phyloP scores from a whole-genome alignment of 2,329 filamentous ascomycete species.

The Fusarium chuoi region DNA sequence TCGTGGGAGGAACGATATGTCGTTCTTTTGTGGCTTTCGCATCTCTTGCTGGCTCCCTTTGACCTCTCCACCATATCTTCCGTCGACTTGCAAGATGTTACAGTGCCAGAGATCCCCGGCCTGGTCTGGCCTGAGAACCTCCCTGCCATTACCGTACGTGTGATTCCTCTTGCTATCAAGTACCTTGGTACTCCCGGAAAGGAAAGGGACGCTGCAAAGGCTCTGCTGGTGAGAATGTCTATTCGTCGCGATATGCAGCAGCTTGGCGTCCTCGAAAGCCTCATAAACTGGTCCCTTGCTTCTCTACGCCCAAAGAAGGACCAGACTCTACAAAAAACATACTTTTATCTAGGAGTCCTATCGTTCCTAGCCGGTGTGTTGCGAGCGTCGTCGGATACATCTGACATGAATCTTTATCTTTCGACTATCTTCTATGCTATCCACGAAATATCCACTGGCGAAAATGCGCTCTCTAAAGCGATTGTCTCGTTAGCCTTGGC shows the following conservation, averaged over 20 bases:
- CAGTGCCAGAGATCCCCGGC: conserved; percentile 55
- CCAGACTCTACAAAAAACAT: conserved; percentile 63
- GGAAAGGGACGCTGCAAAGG: conserved; percentile 88
- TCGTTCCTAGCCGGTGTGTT: conserved; percentile 82
- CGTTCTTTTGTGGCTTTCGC: conserved; percentile 86
- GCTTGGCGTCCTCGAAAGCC: conserved; percentile 72
- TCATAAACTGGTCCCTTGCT: conserved; percentile 77
- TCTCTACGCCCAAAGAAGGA: conserved; percentile 61
- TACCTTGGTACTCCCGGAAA: conserved; percentile 83
- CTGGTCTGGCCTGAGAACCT: conserved; percentile 68
- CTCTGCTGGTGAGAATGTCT: conserved; percentile 82
- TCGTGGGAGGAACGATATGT: conserved; percentile 92
- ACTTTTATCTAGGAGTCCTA: conserved; percentile 81
- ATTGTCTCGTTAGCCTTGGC: conserved; percentile 80
- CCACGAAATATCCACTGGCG: conserved; percentile 65
- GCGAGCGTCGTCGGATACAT: conserved; percentile 74
- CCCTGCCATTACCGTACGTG: conserved; percentile 75
- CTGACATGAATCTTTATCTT: conserved; percentile 77
- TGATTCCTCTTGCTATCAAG: conserved; percentile 76
- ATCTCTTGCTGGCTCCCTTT: conserved; percentile 87
- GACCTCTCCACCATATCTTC: conserved; percentile 88
- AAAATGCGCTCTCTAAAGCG: conserved; percentile 59
- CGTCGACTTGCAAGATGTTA: conserved; percentile 59
- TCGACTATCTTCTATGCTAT: conserved; percentile 72
- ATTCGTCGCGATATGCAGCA: conserved; percentile 89